A percentile compares a stretch with the other conserved stretches of the same genome.
Conservation (phyloP, 1,139 yeast species). For the Yamadazyma membranifaciens region DNA sequence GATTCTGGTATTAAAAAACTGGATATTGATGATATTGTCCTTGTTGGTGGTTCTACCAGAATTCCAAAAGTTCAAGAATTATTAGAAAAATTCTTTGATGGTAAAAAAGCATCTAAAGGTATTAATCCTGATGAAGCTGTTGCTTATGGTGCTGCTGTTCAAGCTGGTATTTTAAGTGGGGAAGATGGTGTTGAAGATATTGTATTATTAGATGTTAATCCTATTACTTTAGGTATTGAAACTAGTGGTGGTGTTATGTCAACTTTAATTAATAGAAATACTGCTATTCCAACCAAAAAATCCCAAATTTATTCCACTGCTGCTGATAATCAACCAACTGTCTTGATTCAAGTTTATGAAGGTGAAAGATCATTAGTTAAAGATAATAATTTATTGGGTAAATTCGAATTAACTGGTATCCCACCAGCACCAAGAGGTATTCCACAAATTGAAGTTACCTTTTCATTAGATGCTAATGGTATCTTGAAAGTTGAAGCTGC, state of each 20-base stretch:
- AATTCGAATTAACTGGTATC: slow-evolving; percentile 47
- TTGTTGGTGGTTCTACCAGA: slow-evolving; percentile 98
- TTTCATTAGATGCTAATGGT: slow-evolving; percentile 49
- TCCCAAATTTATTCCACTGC: slow-evolving; percentile 49
- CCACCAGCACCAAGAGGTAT: slow-evolving; percentile 53
- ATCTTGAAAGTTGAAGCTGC: slow-evolving; percentile 47
- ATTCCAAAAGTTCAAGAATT: slow-evolving; percentile 95
- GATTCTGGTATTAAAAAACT: slow-evolving; percentile 83
- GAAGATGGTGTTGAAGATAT: slow-evolving; percentile 51
- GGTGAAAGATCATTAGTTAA: slow-evolving; percentile 50
- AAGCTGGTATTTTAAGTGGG: slow-evolving; percentile 94
- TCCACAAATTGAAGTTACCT: slow-evolving; percentile 49
- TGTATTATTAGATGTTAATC: slow-evolving; percentile 49
- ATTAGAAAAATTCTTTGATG: slow-evolving; percentile 82
- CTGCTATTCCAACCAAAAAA: slow-evolving; percentile 49
- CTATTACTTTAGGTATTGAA: slow-evolving; percentile 50
- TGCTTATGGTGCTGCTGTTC: slow-evolving; percentile 61
- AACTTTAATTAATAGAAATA: slow-evolving; percentile 46
- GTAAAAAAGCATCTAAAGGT: slow-evolving; percentile 93
- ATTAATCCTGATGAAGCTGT: slow-evolving; percentile 85
- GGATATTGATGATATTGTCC: slow-evolving; percentile 86
- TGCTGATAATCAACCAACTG: slow-evolving; percentile 49
- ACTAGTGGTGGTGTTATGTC: slow-evolving; percentile 52
- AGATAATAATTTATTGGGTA: slow-evolving; percentile 46
- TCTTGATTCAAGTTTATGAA: slow-evolving; percentile 46